These are phyloP conservation scores for Candida nonsorbophila DNA, from an alignment of 805 yeast species.

Conservation along the genomic window DNA sequence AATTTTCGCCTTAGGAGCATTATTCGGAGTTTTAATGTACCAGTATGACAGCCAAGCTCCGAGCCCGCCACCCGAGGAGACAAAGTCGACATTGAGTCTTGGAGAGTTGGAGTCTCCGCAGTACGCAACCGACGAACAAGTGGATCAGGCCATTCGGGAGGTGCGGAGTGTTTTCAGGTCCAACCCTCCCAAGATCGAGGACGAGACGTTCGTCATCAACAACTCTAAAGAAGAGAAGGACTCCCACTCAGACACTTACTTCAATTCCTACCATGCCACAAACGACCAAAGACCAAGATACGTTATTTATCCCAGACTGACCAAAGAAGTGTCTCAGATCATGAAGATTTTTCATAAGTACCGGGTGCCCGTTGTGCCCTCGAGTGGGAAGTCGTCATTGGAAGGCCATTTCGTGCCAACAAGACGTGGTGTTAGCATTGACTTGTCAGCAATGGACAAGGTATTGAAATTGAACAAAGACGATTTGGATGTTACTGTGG, in stretches of 20 bases:
- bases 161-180: constrained; percentile 11
- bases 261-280: constrained; percentile 29
- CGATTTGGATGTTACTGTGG: constrained; percentile 69
- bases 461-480: constrained; percentile 51
- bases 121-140: constrained; percentile 15
- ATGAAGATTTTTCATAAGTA: constrained; percentile 58
- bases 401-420: constrained; percentile 81
- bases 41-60: neutral
- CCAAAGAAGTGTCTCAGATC: constrained; percentile 62
- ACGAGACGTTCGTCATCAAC: constrained; percentile 15
- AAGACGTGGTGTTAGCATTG: constrained; percentile 57
- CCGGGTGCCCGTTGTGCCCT: constrained; percentile 70
- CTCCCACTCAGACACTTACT: constrained; percentile 27
- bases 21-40: constrained; percentile 2
- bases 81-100: constrained; percentile 13
- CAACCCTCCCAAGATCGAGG: constrained; percentile 10
- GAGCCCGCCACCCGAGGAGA: neutral
- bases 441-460: constrained; percentile 54
- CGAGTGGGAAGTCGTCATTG: constrained; percentile 71
- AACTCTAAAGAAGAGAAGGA: constrained; percentile 17
- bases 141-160: constrained; percentile 17
- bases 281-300: constrained; percentile 26
- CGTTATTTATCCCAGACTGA: constrained; percentile 57
- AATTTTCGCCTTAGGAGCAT: constrained; percentile 3
- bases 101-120: constrained; percentile 13